A percentile compares a stretch with the other conserved stretches of the same genome.
These are phyloP conservation scores for Rosa persica DNA, from an alignment of 306 rosid genomes.

Conservation along the genomic window DNA sequence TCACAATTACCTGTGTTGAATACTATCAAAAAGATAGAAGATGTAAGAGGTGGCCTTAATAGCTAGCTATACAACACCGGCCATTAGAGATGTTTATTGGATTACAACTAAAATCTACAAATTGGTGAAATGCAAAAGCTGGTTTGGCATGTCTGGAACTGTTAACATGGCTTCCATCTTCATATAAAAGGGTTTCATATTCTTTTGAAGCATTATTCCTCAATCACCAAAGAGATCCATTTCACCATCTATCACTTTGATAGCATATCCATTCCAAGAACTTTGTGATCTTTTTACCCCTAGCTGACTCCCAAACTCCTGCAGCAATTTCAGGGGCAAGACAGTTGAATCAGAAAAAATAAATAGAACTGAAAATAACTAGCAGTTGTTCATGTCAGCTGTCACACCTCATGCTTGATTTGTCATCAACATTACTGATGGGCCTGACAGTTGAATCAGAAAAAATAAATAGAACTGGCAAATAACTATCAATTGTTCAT, in stretches of 20 bases:
- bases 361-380: background rate
- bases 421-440: constrained; percentile 33
- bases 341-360: background rate
- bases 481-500: background rate
- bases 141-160: constrained; percentile 14
- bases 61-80: constrained; percentile 49
- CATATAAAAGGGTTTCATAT: constrained; percentile 23
- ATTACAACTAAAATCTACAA: constrained; percentile 39
- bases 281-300: constrained; percentile 20
- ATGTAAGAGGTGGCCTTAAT: constrained; percentile 21
- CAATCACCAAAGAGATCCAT: constrained; percentile 15
- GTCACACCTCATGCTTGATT: constrained; percentile 49
- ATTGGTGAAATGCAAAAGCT: constrained; percentile 33
- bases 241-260: constrained; percentile 19
- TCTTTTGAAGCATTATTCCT: constrained; percentile 28
- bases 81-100: constrained; percentile 41
- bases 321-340: constrained; percentile 30
- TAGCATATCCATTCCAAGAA: constrained; percentile 24
- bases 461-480: background rate
- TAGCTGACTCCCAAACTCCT: constrained; percentile 75
- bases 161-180: constrained; percentile 4
- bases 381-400: background rate
- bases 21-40: constrained; percentile 3
- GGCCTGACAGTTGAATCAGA: constrained; percentile 17
- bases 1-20: constrained; percentile 28